Base-by-base conservation (phyloP, 2,329 filamentous ascomycete genomes). In the Elsinoe perseae region DNA sequence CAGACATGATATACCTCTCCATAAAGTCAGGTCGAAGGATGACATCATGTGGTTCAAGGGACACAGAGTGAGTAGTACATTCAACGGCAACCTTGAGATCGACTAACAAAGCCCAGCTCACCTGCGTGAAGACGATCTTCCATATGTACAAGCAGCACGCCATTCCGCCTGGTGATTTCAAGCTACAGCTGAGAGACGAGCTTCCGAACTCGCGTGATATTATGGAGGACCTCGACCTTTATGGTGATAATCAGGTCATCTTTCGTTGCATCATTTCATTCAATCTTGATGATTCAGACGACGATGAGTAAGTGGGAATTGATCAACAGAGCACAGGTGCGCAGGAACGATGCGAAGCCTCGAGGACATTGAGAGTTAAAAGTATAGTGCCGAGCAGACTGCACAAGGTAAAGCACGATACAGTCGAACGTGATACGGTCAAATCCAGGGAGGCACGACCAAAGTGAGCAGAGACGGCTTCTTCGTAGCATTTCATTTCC, bases 41-140 rank as follows among this genome's bases (percentile, higher is more conserved):
- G 65, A 68, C 38, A 64, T 67, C 44, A 56, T 66, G 5, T 69
- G 66, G 68, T 64, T 70, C 61, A 66, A 66, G 27, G 68, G 65
- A 1, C 65, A 66, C 50, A 56, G 60, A 8, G 58, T 60, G 57
- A 25, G 52, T 36, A 8, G 34, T 14, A 12, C n/a, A n/a, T n/a
- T n/a, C n/a, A n/a, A n/a, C n/a, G n/a, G n/a, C n/a, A n/a, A n/a
- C n/a, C n/a, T n/a, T n/a, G n/a, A n/a, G n/a, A n/a, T n/a, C n/a
- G n/a, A 16, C 40, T 46, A 16, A 52, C 14, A 18, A 25, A 18
- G n/a, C 14, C 1, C 1, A 61, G 59, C 36, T 59, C 34, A 66
- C 61, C n/a, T 69, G 67, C 2, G 61, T 69, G 2, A 58, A 61
- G 36, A 70, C 68, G 1, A 61, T 70, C 50, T 64, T 61, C 63